A percentile compares a stretch with the other conserved stretches of the same genome.
These are phyloP conservation scores for Chaetomium cochliodes DNA, from an alignment of 495 filamentous ascomycete species.

Conservation along the genomic window DNA sequence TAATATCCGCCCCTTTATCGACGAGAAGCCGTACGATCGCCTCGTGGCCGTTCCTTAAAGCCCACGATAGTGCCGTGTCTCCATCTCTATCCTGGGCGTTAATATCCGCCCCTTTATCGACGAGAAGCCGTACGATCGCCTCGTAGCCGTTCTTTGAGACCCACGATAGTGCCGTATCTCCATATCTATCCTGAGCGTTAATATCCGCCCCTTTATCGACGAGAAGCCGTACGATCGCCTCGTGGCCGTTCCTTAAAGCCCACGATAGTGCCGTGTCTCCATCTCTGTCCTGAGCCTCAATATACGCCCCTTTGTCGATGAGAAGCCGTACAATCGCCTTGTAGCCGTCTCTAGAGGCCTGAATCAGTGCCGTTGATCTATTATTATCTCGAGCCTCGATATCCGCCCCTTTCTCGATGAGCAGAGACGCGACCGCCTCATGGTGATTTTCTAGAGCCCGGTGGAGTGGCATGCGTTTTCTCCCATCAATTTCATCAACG, in stretches of 20 bases:
- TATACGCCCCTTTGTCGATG: not conserved
- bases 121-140: not conserved
- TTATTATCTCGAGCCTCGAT: conserved; percentile 4
- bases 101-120: not conserved
- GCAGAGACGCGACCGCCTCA: conserved; percentile 14
- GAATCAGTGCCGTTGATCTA: not conserved
- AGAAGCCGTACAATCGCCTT: not conserved
- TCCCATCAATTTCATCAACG: conserved; percentile 11
- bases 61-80: too few relatives aligned
- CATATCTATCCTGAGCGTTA: conserved; percentile 8
- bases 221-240: not conserved
- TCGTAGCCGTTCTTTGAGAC: not conserved
- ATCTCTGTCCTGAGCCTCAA: conserved; percentile 4
- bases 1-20: conserved; percentile 17
- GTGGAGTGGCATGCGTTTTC: not conserved
- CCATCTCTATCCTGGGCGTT: too few relatives aligned
- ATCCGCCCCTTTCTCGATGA: conserved; percentile 19
- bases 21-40: conserved; percentile 17
- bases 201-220: not conserved
- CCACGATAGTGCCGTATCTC: not conserved
- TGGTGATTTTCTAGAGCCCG: not conserved
- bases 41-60: not conserved
- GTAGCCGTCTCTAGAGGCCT: not conserved
- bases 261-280: not conserved
- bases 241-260: not conserved